phyloP scores from a whole-genome alignment of 331 rosid species.

The Stylosanthes scabra region DNA sequence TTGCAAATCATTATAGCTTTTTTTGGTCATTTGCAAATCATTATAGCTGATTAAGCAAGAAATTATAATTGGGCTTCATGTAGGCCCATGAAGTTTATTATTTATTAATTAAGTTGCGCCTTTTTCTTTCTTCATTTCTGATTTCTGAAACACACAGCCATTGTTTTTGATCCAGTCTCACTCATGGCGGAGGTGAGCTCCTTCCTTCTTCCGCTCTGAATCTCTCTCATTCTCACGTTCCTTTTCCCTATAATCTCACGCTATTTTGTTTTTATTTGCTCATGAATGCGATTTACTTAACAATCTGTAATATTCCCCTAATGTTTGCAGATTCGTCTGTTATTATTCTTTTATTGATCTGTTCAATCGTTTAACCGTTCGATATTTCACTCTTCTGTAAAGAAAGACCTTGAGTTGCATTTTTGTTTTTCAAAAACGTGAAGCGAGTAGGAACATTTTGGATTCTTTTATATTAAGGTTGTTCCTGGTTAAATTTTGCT shows the following conservation, averaged over 20 bases:
- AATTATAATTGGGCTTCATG: not conserved
- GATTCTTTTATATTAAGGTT: not conserved
- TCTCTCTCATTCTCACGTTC: not conserved
- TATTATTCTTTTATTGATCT: conserved; percentile 17
- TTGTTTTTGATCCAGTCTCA: conserved; percentile 37
- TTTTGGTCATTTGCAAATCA: too few species aligned
- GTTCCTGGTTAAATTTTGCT: not conserved
- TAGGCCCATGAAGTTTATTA: conserved; percentile 11
- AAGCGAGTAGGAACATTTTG: not conserved
- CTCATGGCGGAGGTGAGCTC: conserved; percentile 75
- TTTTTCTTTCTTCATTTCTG: not conserved
- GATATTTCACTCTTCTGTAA: not conserved
- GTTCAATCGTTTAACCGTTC: conserved; percentile 23
- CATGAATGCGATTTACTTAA: conserved; percentile 14
- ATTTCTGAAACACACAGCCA: not conserved
- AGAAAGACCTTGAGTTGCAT: conserved; percentile 2
- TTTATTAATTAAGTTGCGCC: not conserved
- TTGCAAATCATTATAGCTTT: too few species aligned
- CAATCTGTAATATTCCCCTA: not conserved
- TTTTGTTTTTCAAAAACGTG: too few species aligned
- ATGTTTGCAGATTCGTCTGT: conserved; percentile 3
- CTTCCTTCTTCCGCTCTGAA: conserved; percentile 27
- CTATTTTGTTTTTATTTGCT: not conserved
- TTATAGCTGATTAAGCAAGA: not conserved
- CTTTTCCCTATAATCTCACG: not conserved